Evolutionary conservation across 2,329 filamentous ascomycete genomes (phyloP), one percentile per base, ranked within the genome.

Genomic region (Aspergillus niger): DNA sequence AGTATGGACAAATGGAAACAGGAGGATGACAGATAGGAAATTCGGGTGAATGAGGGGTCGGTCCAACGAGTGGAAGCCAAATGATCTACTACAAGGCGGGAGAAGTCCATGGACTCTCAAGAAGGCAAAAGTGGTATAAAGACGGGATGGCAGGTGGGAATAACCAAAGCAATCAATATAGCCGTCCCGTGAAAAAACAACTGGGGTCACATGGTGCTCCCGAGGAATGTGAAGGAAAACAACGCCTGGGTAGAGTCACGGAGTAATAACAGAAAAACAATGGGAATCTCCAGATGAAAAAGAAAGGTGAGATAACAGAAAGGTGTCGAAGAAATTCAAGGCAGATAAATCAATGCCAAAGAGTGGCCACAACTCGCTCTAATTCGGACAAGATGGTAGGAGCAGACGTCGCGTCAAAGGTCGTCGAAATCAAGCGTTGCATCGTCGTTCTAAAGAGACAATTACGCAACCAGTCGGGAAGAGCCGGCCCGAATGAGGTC

Each of bases 401-500:
- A 67, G 67, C 69, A 69, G 67, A 69, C 57, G 64, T 72, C 67
- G 55, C 65, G 61, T 68, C 65, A 70, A 43, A 70, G 64, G 63
- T 75, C 72, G 67, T 74, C 67, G 69, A 70, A 71, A 66, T 68
- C 65, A 70, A 68, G 63, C 71, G 67, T 73, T 66, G 68, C 67
- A 67, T 71, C 69, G 69, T 74, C 69, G 63, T 63, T 63, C 53
- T 58, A 63, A 65, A 60, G 60, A 44, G 49, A 58, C 63, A 65
- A 65, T 67, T 70, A 77, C 32, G 69, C 71, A 56, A 78, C 67
- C 64, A 77, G 66, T 44, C 71, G 72, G 36, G 71, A 67, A 44
- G 69, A 67, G 49, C 63, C 69, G 11, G 74, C 65, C 51, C 69
- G 72, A 68, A 77, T 75, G 59, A 76, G 69, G 61, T 77, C 72